Base-by-base conservation (phyloP, 192 early-diverging fungal genomes). In the Entomortierella chlamydospora region DNA sequence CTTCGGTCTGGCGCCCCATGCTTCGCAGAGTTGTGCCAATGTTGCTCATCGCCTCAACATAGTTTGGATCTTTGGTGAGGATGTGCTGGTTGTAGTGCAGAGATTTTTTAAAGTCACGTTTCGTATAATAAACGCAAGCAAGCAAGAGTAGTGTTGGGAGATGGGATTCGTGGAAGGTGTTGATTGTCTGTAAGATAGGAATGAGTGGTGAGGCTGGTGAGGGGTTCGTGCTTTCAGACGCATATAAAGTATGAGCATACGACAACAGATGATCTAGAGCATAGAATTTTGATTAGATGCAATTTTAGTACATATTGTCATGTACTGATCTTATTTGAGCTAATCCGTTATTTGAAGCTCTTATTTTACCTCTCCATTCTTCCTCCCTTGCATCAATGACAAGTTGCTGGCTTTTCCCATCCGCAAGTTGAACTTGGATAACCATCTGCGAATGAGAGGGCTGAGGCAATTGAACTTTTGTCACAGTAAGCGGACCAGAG, bases 11-110 rank as follows among this genome's bases (percentile, higher is more conserved):
- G 29, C 91, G 83, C 66, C 91, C 93, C 84, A 93, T 89, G 58
- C 90, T 93, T 31, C 93, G 88, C 70, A 94, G 84, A 2, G 95
- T 97, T 18, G 94, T 96, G 20, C 95, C 95, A 61, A 97, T 91
- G 74, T 97, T 96, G 52, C 90, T 94, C 89, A 93, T 95, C 12
- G 95, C 95, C 71, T 97, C 95, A 26, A 95, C 93, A 81, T 95
- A 96, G 61, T 90, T 86, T 28, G 92, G 89, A 81, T 97, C 94
- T 29, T 95, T 85, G 57, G 85, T 83, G 22, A 97, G 87, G 52
- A 97, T 97, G 6, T 85, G 73, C 53, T 94, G 85, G 83, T 97
- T 97, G 83, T 95, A 95, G 29, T 84, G 77, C 20, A 96, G 83
- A 8, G 94, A 95, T 33, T 91, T 83, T 37, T 89, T 74, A 29